Evolutionary conservation across 169 alveolate genomes (phyloP), one percentile per base, ranked within the genome.

Genomic region (Eimeria tenella): DNA sequence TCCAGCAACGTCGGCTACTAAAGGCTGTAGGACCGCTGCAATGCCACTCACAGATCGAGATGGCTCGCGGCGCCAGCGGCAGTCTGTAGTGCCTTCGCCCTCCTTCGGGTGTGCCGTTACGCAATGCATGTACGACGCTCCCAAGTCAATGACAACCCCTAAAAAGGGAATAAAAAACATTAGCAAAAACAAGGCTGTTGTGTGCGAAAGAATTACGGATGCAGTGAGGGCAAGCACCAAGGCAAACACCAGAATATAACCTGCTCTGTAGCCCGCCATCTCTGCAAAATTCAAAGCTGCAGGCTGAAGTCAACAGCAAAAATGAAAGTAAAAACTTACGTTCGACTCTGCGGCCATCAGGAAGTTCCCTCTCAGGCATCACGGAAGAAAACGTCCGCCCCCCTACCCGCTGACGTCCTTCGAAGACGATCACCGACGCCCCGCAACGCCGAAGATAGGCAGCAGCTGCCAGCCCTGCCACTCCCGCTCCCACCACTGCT

Each of bases 401-500:
- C 49, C 95, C 95, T 1, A 93, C 94, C n/a, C 93, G 95, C 86
- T 75, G 90, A 25, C 90, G 50, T 9, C 88, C 90, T 73, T 93
- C 95, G 19, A 93, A 56, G 42, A 93, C 86, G n/a, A 86, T 75
- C 23, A 93, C 93, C 52, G 90, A 53, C 11, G 94, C 94, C 15
- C 95, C 95, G 83, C 95, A 93, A 10, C 95, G 50, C 71, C 94
- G 86, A 52, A 93, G 74, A 53, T 93, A 93, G 4, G 94, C 94
- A 68, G 95, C 95, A 62, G 95, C 95, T 10, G 95, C 95, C 58
- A 93, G 86, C 68, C 95, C 95, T 31, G 93, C 89, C n/a, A 87
- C 94, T 3, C 95, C 95, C 49, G 92, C 95, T 0, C 95, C 95
- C 21, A 93, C 81, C 63, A 93, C 94, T 70, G 90, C 95, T 86